Evolutionary conservation across 2,329 filamentous ascomycete species (phyloP).

Genomic region (Colletotrichum neosansevieriae): DNA sequence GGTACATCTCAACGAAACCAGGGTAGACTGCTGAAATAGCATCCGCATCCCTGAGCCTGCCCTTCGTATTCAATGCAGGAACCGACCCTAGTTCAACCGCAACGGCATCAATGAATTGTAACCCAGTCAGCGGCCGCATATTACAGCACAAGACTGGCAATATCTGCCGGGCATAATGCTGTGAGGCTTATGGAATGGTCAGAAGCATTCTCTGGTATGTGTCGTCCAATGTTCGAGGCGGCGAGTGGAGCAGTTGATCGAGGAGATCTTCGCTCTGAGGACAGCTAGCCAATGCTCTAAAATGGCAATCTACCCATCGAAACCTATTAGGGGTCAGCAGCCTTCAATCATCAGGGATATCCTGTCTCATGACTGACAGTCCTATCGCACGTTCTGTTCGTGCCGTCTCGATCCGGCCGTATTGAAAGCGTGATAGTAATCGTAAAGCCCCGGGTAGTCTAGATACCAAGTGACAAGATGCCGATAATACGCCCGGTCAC

Average conservation of each 20-base stretch:
- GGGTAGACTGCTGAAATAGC: not conserved
- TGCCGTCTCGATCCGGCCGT: not conserved
- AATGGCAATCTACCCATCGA: slow-evolving; percentile 44
- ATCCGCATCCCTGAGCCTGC: not conserved
- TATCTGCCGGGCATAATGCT: not conserved
- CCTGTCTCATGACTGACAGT: not conserved
- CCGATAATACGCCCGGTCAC: slow-evolving; percentile 47
- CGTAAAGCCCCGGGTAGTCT: slow-evolving; percentile 46
- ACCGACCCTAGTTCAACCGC: fast-evolving
- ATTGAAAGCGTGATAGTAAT: too few species aligned
- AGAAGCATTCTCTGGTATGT: slow-evolving; percentile 43
- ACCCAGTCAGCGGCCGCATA: not conserved
- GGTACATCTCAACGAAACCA: not conserved
- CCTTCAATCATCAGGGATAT: too few species aligned
- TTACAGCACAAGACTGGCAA: not conserved
- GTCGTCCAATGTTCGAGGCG: slow-evolving; percentile 45
- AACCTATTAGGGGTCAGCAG: slow-evolving; percentile 39
- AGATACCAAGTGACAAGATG: slow-evolving; percentile 53
- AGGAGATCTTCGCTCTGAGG: slow-evolving; percentile 22
- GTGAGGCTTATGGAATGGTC: fast-evolving
- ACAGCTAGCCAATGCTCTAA: slow-evolving; percentile 37
- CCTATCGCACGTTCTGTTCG: not conserved
- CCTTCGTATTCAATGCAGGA: not conserved
- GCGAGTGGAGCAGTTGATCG: slow-evolving; percentile 43
- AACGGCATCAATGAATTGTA: not conserved